Evolutionary conservation across 2,329 filamentous ascomycete species (phyloP).

Genomic region (Beauveria bassiana): DNA sequence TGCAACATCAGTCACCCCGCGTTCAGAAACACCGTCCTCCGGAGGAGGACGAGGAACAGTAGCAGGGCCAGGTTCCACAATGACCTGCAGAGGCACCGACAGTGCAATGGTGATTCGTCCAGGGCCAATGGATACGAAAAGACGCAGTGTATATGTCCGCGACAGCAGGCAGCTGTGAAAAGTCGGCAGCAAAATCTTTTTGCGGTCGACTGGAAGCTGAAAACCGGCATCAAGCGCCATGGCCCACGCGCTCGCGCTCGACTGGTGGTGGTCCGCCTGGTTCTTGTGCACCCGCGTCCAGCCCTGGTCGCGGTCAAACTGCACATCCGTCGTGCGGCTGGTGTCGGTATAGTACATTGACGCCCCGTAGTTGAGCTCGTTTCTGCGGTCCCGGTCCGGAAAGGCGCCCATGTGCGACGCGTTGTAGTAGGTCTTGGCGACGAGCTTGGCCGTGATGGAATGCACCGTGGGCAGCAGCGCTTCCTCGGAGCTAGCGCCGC

Average conservation of each 20-base stretch:
- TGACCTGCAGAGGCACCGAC: background rate
- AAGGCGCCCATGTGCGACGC: slow-evolving; percentile 2
- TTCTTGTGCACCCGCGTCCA: background rate
- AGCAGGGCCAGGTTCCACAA: background rate
- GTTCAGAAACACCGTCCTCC: background rate
- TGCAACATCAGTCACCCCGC: background rate
- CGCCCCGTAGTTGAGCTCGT: background rate
- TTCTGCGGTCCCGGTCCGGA: background rate
- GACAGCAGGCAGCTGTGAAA: slow-evolving; percentile 9
- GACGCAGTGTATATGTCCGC: slow-evolving; percentile 1
- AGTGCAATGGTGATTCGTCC: background rate
- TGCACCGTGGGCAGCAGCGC: background rate
- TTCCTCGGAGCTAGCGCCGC: background rate
- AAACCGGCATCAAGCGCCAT: background rate
- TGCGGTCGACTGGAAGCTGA: background rate
- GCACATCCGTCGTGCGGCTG: background rate
- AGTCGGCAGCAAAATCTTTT: background rate
- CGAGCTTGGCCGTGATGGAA: background rate
- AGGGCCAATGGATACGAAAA: background rate
- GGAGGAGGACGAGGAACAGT: background rate
- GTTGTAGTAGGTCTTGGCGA: slow-evolving; percentile 2
- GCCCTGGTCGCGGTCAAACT: background rate
- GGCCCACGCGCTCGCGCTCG: background rate
- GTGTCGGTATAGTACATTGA: background rate
- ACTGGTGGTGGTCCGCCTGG: background rate